Conservation (phyloP, 2,329 filamentous ascomycete genomes). For the Xylaria sp. region DNA sequence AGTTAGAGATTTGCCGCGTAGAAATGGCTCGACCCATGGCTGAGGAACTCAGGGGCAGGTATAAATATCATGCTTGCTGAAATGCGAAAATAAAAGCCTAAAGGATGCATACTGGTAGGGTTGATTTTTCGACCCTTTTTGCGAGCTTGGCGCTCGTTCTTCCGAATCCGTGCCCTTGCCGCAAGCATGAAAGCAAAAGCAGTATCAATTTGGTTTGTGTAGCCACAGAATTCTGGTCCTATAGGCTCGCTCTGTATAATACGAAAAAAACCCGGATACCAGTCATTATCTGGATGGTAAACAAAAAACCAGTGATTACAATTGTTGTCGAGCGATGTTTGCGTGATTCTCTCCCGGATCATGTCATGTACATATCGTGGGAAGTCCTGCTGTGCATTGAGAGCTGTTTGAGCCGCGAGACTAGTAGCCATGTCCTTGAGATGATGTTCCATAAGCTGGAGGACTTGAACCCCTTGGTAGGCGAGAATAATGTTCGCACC, state of each 20-base stretch:
- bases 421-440: conserved; percentile 51
- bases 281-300: conserved; percentile 56
- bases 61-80: not conserved
- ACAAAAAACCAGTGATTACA: conserved; percentile 54
- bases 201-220: conserved; percentile 56
- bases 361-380: conserved; percentile 53
- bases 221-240: conserved; percentile 53
- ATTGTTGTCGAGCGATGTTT: conserved; percentile 48
- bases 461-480: conserved; percentile 52
- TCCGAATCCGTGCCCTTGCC: conserved; percentile 43
- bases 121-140: conserved; percentile 41
- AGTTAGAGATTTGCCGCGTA: not conserved
- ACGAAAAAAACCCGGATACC: conserved; percentile 56
- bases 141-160: conserved; percentile 43
- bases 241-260: conserved; percentile 52
- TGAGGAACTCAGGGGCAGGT: not conserved
- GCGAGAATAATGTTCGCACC: conserved; percentile 52
- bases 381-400: conserved; percentile 53
- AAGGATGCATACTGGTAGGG: conserved; percentile 37
- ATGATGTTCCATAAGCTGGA: conserved; percentile 52
- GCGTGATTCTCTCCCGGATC: conserved; percentile 52
- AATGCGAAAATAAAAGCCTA: not conserved
- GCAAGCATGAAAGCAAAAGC: conserved; percentile 56
- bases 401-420: conserved; percentile 52
- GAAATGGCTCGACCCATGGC: not conserved